Evolutionary conservation across 352 stramenopile genomes (phyloP), one percentile per base, ranked within the genome.

Genomic region (Phytophthora uliginosa): DNA sequence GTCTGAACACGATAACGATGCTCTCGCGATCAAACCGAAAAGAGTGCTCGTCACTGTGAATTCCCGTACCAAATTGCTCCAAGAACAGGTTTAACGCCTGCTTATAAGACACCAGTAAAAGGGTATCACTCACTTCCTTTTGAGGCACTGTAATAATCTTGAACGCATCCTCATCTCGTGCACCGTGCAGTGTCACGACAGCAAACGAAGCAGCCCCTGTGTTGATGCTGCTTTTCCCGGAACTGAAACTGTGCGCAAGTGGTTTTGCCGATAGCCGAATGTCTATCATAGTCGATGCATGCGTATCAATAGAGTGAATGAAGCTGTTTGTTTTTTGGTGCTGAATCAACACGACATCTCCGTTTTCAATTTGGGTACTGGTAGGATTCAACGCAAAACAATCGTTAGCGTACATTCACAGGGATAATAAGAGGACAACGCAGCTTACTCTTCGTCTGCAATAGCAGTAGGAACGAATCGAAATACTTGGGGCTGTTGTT

Each of bases 101-200:
- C 38, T 90, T 88, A 57, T 90, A 93, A 0, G 85, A 93, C 13
- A 91, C 63, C 12, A 93, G 60, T 17, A 91, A 33, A n/a, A 94
- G 26, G 1, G 83, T 94, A 34, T 93, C 84, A 4, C 79, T 79
- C 8, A 87, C 69, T 74, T 93, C 85, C 6, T 66, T 63, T 70
- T 73, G 69, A 47, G 78, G 50, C 7, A 90, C 86, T 7, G 63
- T 45, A 7, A 92, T 56, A 42, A 93, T 76, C 51, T 88, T 87
- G 68, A 94, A 94, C 12, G 86, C 86, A 54, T 93, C 85, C 67
- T 94, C 83, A 69, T 94, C 86, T 55, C 84, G 79, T 10, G 78
- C 73, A 15, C 83, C 85, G 38, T 76, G 75, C 1, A 91, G 69
- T 4, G 81, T 73, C 15, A 86, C 77, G 9, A 91, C 79, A 17